Conservation (phyloP, 2,329 filamentous ascomycete species). For the Stachybotrys chartarum region DNA sequence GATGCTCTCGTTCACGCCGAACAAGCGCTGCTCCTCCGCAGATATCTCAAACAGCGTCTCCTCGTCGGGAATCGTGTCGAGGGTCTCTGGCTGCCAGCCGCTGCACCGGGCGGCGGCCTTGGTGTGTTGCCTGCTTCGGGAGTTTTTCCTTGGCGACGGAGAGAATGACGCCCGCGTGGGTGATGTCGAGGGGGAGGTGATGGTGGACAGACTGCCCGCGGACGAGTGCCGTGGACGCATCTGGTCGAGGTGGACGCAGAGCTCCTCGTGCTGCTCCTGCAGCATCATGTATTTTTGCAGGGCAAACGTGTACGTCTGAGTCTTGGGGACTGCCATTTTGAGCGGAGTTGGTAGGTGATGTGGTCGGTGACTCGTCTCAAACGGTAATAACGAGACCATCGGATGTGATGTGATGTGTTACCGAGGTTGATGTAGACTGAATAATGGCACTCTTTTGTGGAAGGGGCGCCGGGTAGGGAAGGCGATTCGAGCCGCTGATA, state of each 20-base stretch:
- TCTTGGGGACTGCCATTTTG: slow-evolving; percentile 18
- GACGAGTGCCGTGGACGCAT: slow-evolving; percentile 34
- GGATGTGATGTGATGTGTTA: slow-evolving; percentile 1
- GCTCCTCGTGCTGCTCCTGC: slow-evolving; percentile 46
- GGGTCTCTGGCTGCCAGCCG: slow-evolving; percentile 23
- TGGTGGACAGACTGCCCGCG: slow-evolving; percentile 26
- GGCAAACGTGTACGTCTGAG: slow-evolving; percentile 34
- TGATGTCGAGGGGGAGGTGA: slow-evolving; percentile 51
- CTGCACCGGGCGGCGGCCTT: slow-evolving; percentile 22
- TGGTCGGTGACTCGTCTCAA: not conserved
- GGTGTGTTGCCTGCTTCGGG: slow-evolving; percentile 17
- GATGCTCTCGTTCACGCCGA: slow-evolving; percentile 52
- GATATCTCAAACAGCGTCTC: slow-evolving; percentile 41
- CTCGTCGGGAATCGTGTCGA: slow-evolving; percentile 39
- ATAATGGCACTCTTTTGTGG: not conserved
- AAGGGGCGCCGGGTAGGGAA: not conserved
- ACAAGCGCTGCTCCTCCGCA: slow-evolving; percentile 45
- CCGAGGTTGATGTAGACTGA: not conserved
- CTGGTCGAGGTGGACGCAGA: slow-evolving; percentile 43
- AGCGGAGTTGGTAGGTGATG: not conserved
- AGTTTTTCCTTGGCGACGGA: slow-evolving; percentile 30
- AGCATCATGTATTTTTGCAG: slow-evolving; percentile 48
- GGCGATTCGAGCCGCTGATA: not conserved
- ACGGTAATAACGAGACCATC: slow-evolving; percentile 13
- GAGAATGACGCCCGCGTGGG: slow-evolving; percentile 45